Conservation (phyloP, 139 green algal species). For the Chlorella sorokiniana region DNA sequence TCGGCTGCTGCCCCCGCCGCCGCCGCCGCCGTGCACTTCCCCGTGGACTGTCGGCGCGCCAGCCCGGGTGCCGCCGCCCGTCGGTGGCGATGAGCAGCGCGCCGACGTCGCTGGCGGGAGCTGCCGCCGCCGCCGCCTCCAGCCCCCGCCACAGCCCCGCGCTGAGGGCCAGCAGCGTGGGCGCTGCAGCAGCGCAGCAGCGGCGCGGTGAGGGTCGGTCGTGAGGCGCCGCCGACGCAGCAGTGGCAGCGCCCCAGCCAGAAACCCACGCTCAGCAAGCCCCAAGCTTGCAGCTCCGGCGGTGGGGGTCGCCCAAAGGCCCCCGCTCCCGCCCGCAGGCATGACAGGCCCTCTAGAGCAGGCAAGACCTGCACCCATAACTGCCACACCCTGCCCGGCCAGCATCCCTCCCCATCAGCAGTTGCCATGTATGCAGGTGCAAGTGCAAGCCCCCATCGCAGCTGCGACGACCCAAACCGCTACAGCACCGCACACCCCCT, state of each 20-base stretch:
- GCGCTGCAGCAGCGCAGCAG: neutral
- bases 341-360: no score
- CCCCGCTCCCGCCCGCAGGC: no score
- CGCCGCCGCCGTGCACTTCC: neutral
- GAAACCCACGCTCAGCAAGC: no score
- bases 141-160: conserved; percentile 35
- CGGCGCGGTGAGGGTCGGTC: neutral
- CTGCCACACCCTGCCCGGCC: no score
- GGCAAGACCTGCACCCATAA: no score
- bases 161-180: conserved; percentile 29
- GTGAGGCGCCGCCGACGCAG: neutral
- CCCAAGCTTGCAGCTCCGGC: no score
- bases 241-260: no score
- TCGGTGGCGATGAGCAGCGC: neutral
- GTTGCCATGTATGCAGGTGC: neutral
- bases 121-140: neutral
- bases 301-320: no score
- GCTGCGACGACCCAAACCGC: no score
- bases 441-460: no score
- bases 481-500: neutral
- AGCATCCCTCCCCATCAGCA: neutral
- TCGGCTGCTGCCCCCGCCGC: neutral
- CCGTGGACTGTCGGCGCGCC: neutral
- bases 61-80: neutral
- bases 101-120: neutral